Conservation (phyloP, 1,284 basidiomycete species). For the Chalciporus sp. region DNA sequence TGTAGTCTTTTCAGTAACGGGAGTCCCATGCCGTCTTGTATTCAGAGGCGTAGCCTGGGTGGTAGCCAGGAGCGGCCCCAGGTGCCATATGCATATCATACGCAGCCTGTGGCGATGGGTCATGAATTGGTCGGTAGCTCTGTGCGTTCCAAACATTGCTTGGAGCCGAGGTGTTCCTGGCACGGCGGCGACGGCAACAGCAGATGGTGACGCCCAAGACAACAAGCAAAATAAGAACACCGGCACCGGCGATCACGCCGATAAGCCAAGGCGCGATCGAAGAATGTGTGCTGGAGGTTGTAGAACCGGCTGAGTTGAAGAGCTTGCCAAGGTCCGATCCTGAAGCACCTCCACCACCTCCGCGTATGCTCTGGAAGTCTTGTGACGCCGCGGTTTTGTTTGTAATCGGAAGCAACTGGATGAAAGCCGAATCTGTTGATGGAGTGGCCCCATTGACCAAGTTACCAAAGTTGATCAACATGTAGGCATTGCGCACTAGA, state of each 20-base stretch:
- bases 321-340: neutral
- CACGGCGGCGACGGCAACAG: slow-evolving; percentile 14
- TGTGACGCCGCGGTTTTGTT: slow-evolving; percentile 35
- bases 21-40: slow-evolving; percentile 33
- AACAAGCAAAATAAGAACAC: slow-evolving; percentile 15
- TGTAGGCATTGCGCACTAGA: slow-evolving; percentile 57
- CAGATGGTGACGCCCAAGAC: slow-evolving; percentile 6
- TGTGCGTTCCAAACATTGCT: slow-evolving; percentile 3
- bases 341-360: neutral
- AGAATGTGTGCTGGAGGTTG: neutral
- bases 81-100: slow-evolving; percentile 29
- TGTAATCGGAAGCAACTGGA: slow-evolving; percentile 62
- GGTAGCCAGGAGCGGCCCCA: slow-evolving; percentile 13
- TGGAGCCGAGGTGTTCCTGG: neutral
- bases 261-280: slow-evolving; percentile 13
- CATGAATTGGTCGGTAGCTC: slow-evolving; percentile 24
- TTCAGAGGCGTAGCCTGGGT: slow-evolving; percentile 7
- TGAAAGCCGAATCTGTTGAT: slow-evolving; percentile 48
- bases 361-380: slow-evolving; percentile 24
- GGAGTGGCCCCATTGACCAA: slow-evolving; percentile 46
- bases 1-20: slow-evolving; percentile 10
- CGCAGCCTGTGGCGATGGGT: slow-evolving; percentile 32
- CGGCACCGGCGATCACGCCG: slow-evolving; percentile 14
- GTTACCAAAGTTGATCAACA: slow-evolving; percentile 62
- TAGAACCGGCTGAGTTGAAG: neutral